phyloP scores from a whole-genome alignment of 2,329 filamentous ascomycete species.

The Aureobasidium sp. region DNA sequence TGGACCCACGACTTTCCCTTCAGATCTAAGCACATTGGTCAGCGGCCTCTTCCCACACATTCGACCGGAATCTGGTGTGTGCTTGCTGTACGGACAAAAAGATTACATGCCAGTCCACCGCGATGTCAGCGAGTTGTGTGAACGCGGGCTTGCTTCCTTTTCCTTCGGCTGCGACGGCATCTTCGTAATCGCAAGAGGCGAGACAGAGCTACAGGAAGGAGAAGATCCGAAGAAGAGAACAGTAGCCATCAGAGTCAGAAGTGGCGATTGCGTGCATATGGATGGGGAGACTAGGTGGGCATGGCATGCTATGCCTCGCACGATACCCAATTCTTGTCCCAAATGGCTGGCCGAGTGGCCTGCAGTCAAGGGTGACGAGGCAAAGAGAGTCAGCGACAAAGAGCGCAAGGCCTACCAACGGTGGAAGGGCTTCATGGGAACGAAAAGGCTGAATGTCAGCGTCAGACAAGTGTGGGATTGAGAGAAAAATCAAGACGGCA shows the following conservation, averaged over 20 bases:
- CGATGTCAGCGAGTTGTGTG: slow-evolving; percentile 18
- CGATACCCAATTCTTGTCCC: slow-evolving; percentile 17
- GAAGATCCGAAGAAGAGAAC: slow-evolving; percentile 23
- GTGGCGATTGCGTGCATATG: slow-evolving; percentile 18
- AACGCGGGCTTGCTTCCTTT: slow-evolving; percentile 16
- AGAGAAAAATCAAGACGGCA: neutral
- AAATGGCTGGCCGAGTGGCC: slow-evolving; percentile 17
- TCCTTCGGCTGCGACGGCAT: slow-evolving; percentile 20
- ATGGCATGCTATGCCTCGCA: slow-evolving; percentile 21
- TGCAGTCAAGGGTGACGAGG: slow-evolving; percentile 28
- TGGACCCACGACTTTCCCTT: slow-evolving; percentile 16
- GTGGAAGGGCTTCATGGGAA: slow-evolving; percentile 35
- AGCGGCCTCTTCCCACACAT: slow-evolving; percentile 17
- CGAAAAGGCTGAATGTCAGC: slow-evolving; percentile 35
- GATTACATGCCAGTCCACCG: slow-evolving; percentile 21
- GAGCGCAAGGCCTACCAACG: slow-evolving; percentile 29
- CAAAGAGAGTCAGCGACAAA: slow-evolving; percentile 17
- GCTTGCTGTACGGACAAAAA: slow-evolving; percentile 18
- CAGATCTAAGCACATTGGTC: slow-evolving; percentile 15
- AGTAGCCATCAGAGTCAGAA: slow-evolving; percentile 17
- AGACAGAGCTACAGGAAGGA: slow-evolving; percentile 3
- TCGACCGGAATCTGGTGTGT: slow-evolving; percentile 17
- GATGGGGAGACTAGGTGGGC: slow-evolving; percentile 19
- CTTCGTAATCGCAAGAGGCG: slow-evolving; percentile 17
- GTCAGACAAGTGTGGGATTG: slow-evolving; percentile 36